Percentiles rank a stretch among this genome's conserved stretches.
Conservation (phyloP, 352 stramenopile species). For the Elongisporangium anandrum region DNA sequence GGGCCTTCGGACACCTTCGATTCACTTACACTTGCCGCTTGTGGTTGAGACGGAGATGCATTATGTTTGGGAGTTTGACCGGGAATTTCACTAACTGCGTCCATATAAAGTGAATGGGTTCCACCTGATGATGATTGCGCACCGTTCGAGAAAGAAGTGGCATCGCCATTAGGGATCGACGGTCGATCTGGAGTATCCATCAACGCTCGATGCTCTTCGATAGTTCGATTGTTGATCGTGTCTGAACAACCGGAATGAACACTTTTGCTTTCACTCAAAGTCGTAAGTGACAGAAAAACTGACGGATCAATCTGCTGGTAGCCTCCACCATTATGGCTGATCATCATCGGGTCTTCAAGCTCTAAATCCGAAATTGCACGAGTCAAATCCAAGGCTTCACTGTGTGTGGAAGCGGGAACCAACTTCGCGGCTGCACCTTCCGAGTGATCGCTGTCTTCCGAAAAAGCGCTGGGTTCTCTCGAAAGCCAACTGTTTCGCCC, state of each 20-base stretch:
- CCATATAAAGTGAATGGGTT: slow-evolving; percentile 23
- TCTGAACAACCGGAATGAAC: slow-evolving; percentile 37
- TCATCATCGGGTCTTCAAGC: slow-evolving; percentile 86
- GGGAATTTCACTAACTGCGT: slow-evolving; percentile 14
- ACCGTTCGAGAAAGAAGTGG: slow-evolving; percentile 8
- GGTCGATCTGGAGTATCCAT: slow-evolving; percentile 17
- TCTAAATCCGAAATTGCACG: slow-evolving; percentile 80
- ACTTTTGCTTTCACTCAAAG: slow-evolving; percentile 50
- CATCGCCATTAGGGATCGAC: slow-evolving; percentile 2
- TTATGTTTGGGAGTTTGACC: slow-evolving; percentile 5
- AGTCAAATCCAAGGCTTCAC: slow-evolving; percentile 69
- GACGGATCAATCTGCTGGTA: slow-evolving; percentile 33
- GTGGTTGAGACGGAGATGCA: slow-evolving; percentile 4
- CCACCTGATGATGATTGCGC: neutral
- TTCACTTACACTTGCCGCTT: slow-evolving; percentile 2
- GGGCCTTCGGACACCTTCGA: slow-evolving; percentile 6
- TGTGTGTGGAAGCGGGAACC: slow-evolving; percentile 68
- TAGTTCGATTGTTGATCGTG: slow-evolving; percentile 18
- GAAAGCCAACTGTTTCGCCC: slow-evolving; percentile 33
- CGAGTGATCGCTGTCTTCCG: slow-evolving; percentile 23
- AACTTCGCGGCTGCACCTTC: slow-evolving; percentile 38
- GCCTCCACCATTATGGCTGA: slow-evolving; percentile 33
- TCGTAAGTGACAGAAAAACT: slow-evolving; percentile 43
- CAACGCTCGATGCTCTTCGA: slow-evolving; percentile 6
- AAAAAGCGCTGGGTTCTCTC: slow-evolving; percentile 29